phyloP scores from a whole-genome alignment of 208 protist genomes.

The Crithidia thermophila region DNA sequence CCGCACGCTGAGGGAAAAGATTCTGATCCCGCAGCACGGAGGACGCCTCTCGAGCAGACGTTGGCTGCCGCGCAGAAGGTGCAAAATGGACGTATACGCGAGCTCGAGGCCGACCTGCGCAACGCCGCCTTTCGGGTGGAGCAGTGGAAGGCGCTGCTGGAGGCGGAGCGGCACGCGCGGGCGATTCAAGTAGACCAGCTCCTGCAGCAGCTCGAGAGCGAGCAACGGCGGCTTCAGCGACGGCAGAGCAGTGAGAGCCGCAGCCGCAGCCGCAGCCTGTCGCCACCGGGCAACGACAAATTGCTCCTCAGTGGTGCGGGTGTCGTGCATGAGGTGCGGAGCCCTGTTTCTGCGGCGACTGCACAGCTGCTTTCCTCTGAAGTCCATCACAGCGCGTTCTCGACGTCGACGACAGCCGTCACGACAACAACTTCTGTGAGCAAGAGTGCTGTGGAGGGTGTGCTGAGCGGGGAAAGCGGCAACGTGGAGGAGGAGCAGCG shows the following conservation, averaged over 20 bases:
- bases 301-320: neutral
- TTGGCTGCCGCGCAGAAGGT: neutral
- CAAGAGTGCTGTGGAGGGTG: too few relatives aligned
- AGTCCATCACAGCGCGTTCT: neutral
- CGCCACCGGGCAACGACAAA: neutral
- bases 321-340: neutral
- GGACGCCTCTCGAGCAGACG: neutral
- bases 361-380: neutral
- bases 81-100: slow-evolving; percentile 8
- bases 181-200: slow-evolving; percentile 38
- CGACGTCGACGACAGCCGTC: too few relatives aligned
- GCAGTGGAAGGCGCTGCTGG: slow-evolving; percentile 39
- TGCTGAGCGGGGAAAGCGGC: neutral
- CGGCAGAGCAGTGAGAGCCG: neutral
- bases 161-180: slow-evolving; percentile 38
- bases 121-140: slow-evolving; percentile 33
- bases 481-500: slow-evolving; percentile 1
- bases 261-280: slow-evolving; percentile 18
- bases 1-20: too few relatives aligned
- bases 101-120: slow-evolving; percentile 34
- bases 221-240: slow-evolving; percentile 22
- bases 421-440: too few relatives aligned
- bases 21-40: neutral
- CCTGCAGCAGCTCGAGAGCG: slow-evolving; percentile 28
- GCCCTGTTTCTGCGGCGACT: too few relatives aligned